These are phyloP conservation scores for Claviceps fusiformis DNA, from an alignment of 2,329 filamentous ascomycete species.

Conservation along the genomic window DNA sequence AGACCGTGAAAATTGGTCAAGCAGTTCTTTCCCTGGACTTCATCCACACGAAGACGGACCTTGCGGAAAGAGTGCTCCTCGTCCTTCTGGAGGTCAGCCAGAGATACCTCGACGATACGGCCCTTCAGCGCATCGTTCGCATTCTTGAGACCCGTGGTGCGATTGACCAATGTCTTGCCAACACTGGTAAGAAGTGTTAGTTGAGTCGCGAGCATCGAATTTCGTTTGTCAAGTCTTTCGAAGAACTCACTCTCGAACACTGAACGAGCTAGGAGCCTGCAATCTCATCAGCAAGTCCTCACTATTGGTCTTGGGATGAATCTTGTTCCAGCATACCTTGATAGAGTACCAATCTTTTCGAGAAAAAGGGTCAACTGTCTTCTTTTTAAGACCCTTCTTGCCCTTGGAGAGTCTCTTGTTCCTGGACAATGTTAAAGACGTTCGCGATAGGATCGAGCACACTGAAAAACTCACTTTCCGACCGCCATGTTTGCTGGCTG, in stretches of 20 bases:
- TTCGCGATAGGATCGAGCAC: slow-evolving; percentile 3
- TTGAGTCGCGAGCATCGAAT: not conserved
- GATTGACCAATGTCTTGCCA: slow-evolving; percentile 99
- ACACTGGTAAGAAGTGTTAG: slow-evolving; percentile 46
- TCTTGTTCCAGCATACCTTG: slow-evolving; percentile 49
- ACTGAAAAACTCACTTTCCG: slow-evolving; percentile 38
- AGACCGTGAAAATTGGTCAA: slow-evolving; percentile 99
- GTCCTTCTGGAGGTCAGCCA: slow-evolving; percentile 98
- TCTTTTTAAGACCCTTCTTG: slow-evolving; percentile 99
- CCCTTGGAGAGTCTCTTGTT: slow-evolving; percentile 99
- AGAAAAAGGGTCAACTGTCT: slow-evolving; percentile 91
- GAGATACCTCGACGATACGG: slow-evolving; percentile 95
- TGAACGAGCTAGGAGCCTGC: slow-evolving; percentile 88
- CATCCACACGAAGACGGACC: slow-evolving; percentile 95
- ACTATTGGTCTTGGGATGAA: too few species aligned
- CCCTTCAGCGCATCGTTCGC: slow-evolving; percentile 98
- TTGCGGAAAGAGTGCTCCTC: slow-evolving; percentile 99
- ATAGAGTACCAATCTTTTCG: slow-evolving; percentile 99
- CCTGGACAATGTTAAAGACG: slow-evolving; percentile 33
- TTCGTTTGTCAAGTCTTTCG: not conserved
- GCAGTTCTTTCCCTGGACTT: slow-evolving; percentile 99
- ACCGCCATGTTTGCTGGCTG: slow-evolving; percentile 45
- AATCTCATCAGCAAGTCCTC: slow-evolving; percentile 6
- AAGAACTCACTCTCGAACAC: slow-evolving; percentile 77
- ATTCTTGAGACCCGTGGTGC: slow-evolving; percentile 99